phyloP scores from a whole-genome alignment of 192 early-diverging fungal genomes.

The Martensiomyces pterosporus region DNA sequence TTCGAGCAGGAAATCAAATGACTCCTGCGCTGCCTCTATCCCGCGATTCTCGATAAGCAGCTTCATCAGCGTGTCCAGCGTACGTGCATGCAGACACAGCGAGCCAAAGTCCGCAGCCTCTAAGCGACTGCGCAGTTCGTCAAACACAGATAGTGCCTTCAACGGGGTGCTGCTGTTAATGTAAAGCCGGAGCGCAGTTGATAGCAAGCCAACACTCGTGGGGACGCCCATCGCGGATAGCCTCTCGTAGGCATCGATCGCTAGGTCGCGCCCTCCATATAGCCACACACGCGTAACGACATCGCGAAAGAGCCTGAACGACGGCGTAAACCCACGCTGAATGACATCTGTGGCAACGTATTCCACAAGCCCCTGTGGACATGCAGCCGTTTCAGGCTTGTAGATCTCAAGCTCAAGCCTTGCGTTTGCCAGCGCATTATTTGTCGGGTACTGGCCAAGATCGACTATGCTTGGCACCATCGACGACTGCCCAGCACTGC shows the following conservation, averaged over 20 bases:
- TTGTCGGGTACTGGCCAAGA: conserved; percentile 13
- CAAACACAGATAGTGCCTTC: conserved; percentile 10
- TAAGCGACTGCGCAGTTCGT: conserved; percentile 12
- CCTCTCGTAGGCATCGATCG: conserved; percentile 14
- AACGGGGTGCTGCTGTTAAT: neutral
- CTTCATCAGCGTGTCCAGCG: conserved; percentile 4
- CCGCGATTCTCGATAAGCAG: conserved; percentile 21
- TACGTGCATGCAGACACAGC: conserved; percentile 1
- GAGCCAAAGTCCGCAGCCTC: conserved; percentile 5
- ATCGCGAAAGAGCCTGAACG: conserved; percentile 5
- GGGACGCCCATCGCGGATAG: conserved; percentile 18
- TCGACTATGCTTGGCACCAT: conserved; percentile 3
- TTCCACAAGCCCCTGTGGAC: conserved; percentile 4
- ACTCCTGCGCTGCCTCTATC: conserved; percentile 11
- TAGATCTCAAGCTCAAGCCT: conserved; percentile 14
- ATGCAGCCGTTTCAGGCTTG: neutral
- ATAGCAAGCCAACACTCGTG: conserved; percentile 8
- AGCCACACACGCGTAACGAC: conserved; percentile 13
- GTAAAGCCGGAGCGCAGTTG: conserved; percentile 11
- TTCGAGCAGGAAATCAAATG: conserved; percentile 20
- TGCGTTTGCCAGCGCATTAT: conserved; percentile 31
- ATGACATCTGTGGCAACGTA: conserved; percentile 11
- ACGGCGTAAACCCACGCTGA: conserved; percentile 22
- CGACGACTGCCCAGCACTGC: conserved; percentile 2
- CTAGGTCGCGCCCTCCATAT: conserved; percentile 7